phyloP scores from a whole-genome alignment of 805 yeast genomes.

The Candida multigemmis region DNA sequence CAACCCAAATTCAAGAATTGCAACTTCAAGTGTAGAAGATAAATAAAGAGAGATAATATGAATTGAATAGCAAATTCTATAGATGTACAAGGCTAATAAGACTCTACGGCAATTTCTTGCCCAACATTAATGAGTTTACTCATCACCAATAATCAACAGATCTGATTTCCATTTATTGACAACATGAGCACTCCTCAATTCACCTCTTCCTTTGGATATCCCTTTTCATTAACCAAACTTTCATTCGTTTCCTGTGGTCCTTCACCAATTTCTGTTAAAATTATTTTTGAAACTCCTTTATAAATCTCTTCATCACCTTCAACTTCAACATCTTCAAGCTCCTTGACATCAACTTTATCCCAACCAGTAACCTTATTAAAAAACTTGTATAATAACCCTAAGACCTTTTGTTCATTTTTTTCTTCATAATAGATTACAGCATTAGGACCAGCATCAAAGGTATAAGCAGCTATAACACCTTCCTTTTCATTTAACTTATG shows the following conservation, averaged over 20 bases:
- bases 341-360: constrained; percentile 26
- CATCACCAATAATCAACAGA: no score
- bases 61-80: no score
- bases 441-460: constrained; percentile 99
- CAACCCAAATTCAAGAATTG: no score
- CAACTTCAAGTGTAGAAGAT: no score
- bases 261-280: constrained; percentile 77
- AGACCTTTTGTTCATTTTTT: constrained; percentile 62
- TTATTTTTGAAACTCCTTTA: constrained; percentile 74
- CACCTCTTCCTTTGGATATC: constrained; percentile 42
- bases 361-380: constrained; percentile 64
- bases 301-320: constrained; percentile 38
- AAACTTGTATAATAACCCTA: constrained; percentile 58
- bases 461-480: constrained; percentile 84
- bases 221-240: constrained; percentile 47
- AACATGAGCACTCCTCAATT: no score
- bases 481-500: constrained; percentile 66
- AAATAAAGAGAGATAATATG: no score
- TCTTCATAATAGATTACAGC: constrained; percentile 88
- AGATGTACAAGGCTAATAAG: no score
- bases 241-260: constrained; percentile 67
- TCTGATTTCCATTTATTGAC: no score
- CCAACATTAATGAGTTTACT: no score
- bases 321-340: constrained; percentile 11
- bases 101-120: no score